These are phyloP conservation scores for Martensiomyces pterosporus DNA, from an alignment of 192 early-diverging fungal species.

Conservation along the genomic window DNA sequence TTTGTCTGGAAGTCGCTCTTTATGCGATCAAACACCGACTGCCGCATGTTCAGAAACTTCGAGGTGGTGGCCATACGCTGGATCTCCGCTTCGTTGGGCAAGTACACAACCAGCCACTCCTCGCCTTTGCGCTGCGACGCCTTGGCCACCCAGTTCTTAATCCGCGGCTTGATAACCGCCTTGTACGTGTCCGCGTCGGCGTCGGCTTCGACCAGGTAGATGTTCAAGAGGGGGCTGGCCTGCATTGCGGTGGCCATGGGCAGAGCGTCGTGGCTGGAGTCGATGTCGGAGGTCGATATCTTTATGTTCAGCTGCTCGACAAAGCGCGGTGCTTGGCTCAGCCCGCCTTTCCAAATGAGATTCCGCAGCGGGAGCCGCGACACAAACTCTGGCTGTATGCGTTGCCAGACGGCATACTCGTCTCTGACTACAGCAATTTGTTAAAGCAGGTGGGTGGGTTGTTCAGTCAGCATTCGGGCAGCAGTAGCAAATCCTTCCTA, in stretches of 20 bases:
- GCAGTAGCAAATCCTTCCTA: too few species aligned
- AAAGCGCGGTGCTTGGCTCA: slow-evolving; percentile 57
- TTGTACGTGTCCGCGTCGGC: slow-evolving; percentile 42
- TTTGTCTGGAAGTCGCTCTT: slow-evolving; percentile 75
- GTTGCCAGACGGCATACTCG: slow-evolving; percentile 52
- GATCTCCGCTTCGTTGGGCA: slow-evolving; percentile 54
- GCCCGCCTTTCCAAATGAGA: slow-evolving; percentile 71
- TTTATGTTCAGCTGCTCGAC: slow-evolving; percentile 61
- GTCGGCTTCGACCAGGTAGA: slow-evolving; percentile 25
- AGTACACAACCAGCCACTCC: slow-evolving; percentile 85
- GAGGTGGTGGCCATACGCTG: slow-evolving; percentile 38
- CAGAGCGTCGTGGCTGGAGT: slow-evolving; percentile 39
- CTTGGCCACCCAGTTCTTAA: slow-evolving; percentile 29
- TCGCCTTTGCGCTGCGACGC: slow-evolving; percentile 48
- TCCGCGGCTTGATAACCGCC: slow-evolving; percentile 31
- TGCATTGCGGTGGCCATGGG: not conserved
- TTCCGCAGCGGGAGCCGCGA: slow-evolving; percentile 75
- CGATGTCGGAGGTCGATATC: slow-evolving; percentile 6
- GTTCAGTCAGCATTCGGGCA: too few species aligned
- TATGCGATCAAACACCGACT: slow-evolving; percentile 78
- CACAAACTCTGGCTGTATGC: slow-evolving; percentile 61
- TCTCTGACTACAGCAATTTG: too few species aligned
- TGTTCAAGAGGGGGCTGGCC: slow-evolving; percentile 21
- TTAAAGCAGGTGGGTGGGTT: too few species aligned
- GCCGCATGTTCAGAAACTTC: slow-evolving; percentile 57